These are phyloP conservation scores for Phytophthora citricola DNA, from an alignment of 352 stramenopile species.

Conservation along the genomic window DNA sequence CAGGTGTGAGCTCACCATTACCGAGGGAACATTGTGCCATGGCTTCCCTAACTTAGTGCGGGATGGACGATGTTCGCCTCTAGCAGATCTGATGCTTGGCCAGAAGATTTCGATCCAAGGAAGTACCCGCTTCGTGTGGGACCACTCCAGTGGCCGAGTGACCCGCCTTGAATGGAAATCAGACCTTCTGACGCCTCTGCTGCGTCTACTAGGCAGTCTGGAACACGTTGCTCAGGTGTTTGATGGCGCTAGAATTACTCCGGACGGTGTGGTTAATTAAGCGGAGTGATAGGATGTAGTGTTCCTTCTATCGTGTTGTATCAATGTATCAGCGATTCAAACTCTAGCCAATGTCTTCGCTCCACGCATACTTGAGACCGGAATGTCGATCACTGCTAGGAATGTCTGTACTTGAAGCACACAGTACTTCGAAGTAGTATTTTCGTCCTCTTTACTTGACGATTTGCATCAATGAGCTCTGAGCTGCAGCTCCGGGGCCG, in stretches of 20 bases:
- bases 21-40: background rate
- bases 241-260: background rate
- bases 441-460: background rate
- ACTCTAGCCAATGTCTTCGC: too few species aligned
- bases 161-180: background rate
- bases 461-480: background rate
- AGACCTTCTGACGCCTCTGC: conserved; percentile 3
- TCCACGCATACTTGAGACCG: too few species aligned
- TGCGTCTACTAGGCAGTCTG: conserved; percentile 5
- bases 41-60: conserved; percentile 11
- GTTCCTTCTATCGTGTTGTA: background rate
- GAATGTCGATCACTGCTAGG: too few species aligned
- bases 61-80: background rate
- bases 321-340: too few species aligned
- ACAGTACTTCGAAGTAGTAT: too few species aligned
- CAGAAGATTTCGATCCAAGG: conserved; percentile 2
- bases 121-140: conserved; percentile 1
- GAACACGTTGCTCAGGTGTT: conserved; percentile 11
- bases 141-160: background rate
- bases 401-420: too few species aligned
- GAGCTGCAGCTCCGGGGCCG: background rate
- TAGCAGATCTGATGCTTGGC: conserved; percentile 3
- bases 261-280: background rate
- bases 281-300: background rate
- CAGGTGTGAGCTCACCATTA: conserved; percentile 1